Percentiles rank a stretch among this genome's conserved stretches.
phyloP scores from a whole-genome alignment of 306 rosid genomes.

The Abrus pulchellus region DNA sequence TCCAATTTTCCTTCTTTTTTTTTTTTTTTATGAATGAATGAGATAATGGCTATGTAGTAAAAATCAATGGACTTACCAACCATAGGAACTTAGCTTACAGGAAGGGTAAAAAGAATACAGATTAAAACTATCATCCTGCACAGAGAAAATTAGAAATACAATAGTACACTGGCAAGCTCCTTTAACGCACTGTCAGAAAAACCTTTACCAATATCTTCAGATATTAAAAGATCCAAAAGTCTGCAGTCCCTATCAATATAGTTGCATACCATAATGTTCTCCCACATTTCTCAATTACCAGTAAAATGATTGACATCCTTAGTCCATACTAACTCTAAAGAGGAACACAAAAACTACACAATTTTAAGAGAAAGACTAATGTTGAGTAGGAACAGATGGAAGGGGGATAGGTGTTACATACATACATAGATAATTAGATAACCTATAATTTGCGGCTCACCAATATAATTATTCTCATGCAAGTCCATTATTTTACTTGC shows the following conservation, averaged over 20 bases:
- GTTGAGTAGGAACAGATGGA: not conserved
- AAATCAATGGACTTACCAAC: constrained; percentile 35
- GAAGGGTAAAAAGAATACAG: constrained; percentile 18
- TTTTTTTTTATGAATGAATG: not conserved
- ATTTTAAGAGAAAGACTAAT: not conserved
- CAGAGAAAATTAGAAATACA: not conserved
- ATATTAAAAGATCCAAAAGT: not conserved
- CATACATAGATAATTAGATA: too few species aligned
- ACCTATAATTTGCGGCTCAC: too few species aligned
- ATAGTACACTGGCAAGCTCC: constrained; percentile 2
- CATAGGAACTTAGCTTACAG: not conserved
- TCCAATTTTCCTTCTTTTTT: constrained; percentile 1
- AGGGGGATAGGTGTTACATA: not conserved
- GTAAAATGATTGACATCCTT: constrained; percentile 13
- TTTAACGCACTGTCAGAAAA: not conserved
- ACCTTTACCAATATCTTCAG: not conserved
- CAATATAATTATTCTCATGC: not conserved
- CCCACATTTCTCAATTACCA: constrained; percentile 19
- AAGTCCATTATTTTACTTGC: not conserved
- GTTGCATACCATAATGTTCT: constrained; percentile 2
- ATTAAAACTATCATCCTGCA: constrained; percentile 23
- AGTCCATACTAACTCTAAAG: not conserved
- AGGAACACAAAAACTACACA: not conserved
- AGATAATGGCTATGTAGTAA: constrained; percentile 16
- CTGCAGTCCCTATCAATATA: not conserved